phyloP scores from a whole-genome alignment of 345 rosid genomes.

The Turnera subulata region DNA sequence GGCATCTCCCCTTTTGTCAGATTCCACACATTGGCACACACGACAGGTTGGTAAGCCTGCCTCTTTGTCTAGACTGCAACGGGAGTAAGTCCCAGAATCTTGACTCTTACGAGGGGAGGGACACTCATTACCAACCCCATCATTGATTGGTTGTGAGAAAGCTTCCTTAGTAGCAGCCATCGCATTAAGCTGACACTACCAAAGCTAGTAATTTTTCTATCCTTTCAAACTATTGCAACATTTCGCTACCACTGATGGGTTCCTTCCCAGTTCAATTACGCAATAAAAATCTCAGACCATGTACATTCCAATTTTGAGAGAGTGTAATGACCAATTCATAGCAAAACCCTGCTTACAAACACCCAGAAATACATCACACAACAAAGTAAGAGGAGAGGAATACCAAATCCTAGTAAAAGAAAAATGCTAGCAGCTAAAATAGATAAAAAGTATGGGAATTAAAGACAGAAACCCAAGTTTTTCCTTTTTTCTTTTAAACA shows the following conservation, averaged over 20 bases:
- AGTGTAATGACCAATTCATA: no score
- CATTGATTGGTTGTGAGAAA: conserved; percentile 33
- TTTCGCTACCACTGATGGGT: neutral
- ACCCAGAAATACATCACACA: no score
- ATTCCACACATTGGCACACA: conserved; percentile 92
- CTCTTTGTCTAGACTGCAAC: conserved; percentile 66
- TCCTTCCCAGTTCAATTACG: no score
- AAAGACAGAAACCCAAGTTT: no score
- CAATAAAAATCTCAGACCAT: no score
- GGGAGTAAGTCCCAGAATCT: conserved; percentile 35
- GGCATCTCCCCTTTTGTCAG: conserved; percentile 79
- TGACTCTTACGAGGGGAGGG: conserved; percentile 37
- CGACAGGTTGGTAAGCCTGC: conserved; percentile 68
- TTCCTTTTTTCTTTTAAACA: no score
- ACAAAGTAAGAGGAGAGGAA: no score
- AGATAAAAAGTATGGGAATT: no score
- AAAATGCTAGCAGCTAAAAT: no score
- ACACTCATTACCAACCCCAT: conserved; percentile 39
- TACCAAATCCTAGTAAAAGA: no score
- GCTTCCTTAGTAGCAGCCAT: conserved; percentile 77
- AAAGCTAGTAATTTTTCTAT: neutral
- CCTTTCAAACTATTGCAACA: neutral
- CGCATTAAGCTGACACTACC: conserved; percentile 18
- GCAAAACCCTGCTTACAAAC: no score
- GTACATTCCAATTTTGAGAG: no score